These are phyloP conservation scores for Avena atlantica DNA, from an alignment of 176 grass and related monocot genomes.

Conservation along the genomic window DNA sequence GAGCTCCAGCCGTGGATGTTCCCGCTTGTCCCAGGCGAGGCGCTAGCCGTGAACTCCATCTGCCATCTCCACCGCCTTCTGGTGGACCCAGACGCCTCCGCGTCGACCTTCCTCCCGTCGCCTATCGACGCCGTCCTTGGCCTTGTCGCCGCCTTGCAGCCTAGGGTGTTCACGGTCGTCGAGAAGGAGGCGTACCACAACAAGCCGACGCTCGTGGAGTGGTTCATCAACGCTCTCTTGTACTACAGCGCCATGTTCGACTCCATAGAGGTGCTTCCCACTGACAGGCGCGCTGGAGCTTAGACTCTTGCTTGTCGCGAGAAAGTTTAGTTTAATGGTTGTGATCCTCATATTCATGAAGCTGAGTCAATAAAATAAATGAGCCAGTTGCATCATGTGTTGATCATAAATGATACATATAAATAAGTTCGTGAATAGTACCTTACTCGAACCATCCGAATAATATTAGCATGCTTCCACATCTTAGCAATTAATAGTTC, in stretches of 20 bases:
- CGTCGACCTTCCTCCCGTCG: background rate
- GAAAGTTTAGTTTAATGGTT: no score
- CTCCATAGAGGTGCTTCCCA: slow-evolving; percentile 44
- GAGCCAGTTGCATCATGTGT: no score
- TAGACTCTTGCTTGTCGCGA: no score
- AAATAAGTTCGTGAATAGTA: no score
- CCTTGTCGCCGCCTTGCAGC: slow-evolving; percentile 32
- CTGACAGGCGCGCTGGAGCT: background rate
- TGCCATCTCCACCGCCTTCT: slow-evolving; percentile 72
- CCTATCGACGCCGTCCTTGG: slow-evolving; percentile 61
- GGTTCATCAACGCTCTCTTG: slow-evolving; percentile 78
- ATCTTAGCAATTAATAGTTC: no score
- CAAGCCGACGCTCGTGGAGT: slow-evolving; percentile 49
- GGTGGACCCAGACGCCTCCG: slow-evolving; percentile 41
- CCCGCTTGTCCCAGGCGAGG: slow-evolving; percentile 37
- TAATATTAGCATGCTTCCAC: no score
- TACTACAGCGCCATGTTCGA: slow-evolving; percentile 80
- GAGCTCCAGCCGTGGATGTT: slow-evolving; percentile 55
- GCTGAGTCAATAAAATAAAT: no score
- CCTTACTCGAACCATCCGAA: no score
- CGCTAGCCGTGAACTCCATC: slow-evolving; percentile 65
- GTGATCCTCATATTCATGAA: no score
- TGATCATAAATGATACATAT: no score
- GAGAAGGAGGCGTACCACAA: slow-evolving; percentile 80
- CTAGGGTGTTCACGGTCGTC: slow-evolving; percentile 62